Percentiles rank a stretch among this genome's conserved stretches.
phyloP scores from a whole-genome alignment of 179 eudicot genomes.

The Spinacia oleracea region DNA sequence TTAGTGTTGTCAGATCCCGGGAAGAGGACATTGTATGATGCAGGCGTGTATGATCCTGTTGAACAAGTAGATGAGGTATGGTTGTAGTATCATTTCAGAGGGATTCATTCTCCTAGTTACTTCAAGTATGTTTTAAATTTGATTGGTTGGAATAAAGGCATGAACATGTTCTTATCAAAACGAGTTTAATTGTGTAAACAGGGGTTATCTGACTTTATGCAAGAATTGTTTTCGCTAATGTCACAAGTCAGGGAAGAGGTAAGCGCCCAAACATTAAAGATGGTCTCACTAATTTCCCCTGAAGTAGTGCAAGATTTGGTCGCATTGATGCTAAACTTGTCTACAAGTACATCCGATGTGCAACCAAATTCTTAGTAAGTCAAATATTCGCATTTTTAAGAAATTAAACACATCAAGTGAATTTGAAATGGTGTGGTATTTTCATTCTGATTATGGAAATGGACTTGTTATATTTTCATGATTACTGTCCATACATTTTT shows the following conservation, averaged over 20 bases:
- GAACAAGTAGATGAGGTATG: slow-evolving; percentile 72
- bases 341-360: not conserved
- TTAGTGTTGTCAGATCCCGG: slow-evolving; percentile 66
- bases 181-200: slow-evolving; percentile 17
- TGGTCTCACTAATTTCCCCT: not conserved
- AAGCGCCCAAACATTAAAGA: not conserved
- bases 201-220: slow-evolving; percentile 78
- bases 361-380: not conserved
- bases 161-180: not conserved
- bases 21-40: slow-evolving; percentile 69
- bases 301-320: not conserved
- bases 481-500: not conserved
- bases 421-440: not conserved
- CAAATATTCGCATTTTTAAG: too few relatives aligned
- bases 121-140: not conserved
- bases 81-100: too few relatives aligned
- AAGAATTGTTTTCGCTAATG: slow-evolving; percentile 64
- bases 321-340: too few relatives aligned
- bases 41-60: slow-evolving; percentile 60
- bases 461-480: not conserved
- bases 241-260: slow-evolving; percentile 67
- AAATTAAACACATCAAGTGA: not conserved
- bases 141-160: not conserved
- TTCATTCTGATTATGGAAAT: not conserved
- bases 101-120: not conserved